Base-by-base conservation (phyloP, 345 rosid genomes). In the Corchorus capsularis region DNA sequence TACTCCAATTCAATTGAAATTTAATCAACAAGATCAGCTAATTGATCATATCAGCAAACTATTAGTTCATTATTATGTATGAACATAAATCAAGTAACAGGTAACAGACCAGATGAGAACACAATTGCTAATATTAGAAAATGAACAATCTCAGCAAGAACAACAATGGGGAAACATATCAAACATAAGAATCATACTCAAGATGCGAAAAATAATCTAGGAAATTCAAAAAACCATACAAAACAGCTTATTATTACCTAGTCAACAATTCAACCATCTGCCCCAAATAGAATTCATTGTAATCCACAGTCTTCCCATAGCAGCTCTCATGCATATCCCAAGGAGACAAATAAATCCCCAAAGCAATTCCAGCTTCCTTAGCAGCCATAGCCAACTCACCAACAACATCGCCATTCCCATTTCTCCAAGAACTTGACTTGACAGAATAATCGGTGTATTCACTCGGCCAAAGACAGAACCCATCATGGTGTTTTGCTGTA, bases 401-500 rank as follows among this genome's bases (percentile, higher is more conserved):
- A 13, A 93, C 84, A 7, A 95, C 92, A 76, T 95, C 97, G 4
- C 99, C 97, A 27, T 55, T 27, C 43, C 98, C 97, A 76, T 73
- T 61, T 71, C 86, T 80, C 94, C 94, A 95, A 11, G 87, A 73
- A 72, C 92, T 85, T 0, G 93, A 83, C 86, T 77, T 87, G 50
- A 93, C 96, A 19, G 93, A 88, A 83, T 90, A 93, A n/a, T 91
- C 82, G 0, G 96, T 93, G 83, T 85, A 93, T 46, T 81, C 85
- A 60, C 85, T 87, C 2, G 94, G 97, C 99, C 98, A 95, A 78
- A 95, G 83, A 65, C 97, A 95, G 83, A 95, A 93, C n/a, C 99
- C 99, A 60, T 95, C 99, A 73, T 92, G 98, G 87, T 95, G 98
- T 61, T 95, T 95, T 4, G 96, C 92, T 0, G 98, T 95, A 74